Percentiles rank a stretch among this genome's conserved stretches.
Conservation (phyloP, 768 basidiomycete genomes). For the Pisolithus microcarpus region DNA sequence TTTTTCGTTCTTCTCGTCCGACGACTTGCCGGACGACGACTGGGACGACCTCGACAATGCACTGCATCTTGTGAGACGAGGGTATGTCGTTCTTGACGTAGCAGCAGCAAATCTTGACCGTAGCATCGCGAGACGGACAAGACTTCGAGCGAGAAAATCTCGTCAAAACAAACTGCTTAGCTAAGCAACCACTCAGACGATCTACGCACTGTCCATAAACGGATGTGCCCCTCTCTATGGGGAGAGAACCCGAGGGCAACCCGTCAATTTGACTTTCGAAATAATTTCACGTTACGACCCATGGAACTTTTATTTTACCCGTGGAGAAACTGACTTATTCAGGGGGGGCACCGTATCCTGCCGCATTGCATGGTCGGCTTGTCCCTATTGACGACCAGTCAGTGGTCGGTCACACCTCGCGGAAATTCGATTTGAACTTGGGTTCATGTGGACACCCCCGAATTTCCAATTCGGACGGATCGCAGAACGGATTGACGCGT, state of each 20-base stretch:
- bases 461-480: conserved; percentile 1
- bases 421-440: neutral
- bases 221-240: no score
- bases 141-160: no score
- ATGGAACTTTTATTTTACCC: conserved; percentile 5
- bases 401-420: no score
- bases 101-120: conserved; percentile 8
- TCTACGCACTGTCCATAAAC: no score
- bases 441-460: neutral
- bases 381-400: no score
- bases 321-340: neutral
- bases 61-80: conserved; percentile 7
- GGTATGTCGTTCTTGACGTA: conserved; percentile 6
- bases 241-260: no score
- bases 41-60: conserved; percentile 29
- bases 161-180: no score
- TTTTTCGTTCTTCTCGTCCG: conserved; percentile 26
- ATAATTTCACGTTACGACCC: neutral
- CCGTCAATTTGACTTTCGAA: neutral
- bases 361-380: no score
- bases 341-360: no score
- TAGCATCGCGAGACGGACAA: no score
- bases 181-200: no score
- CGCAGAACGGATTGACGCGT: neutral
- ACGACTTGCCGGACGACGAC: conserved; percentile 30